Base-by-base conservation (phyloP, 768 basidiomycete species). In the Trametes elegans region DNA sequence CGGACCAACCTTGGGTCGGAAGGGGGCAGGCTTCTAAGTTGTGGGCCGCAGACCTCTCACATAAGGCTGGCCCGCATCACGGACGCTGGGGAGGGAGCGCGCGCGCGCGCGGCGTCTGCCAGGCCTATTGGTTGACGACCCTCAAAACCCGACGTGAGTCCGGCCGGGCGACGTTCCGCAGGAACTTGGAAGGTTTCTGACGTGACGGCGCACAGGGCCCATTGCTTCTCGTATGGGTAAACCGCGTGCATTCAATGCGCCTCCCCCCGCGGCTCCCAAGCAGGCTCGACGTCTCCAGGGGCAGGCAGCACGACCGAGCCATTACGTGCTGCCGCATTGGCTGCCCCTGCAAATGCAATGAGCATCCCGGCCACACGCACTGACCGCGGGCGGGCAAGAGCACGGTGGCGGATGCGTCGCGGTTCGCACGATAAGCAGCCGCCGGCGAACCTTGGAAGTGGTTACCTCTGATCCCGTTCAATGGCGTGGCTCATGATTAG, bases 141-240 rank as follows among this genome's bases (percentile, higher is more conserved):
- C 55, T 45, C 55, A 45, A 50, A 57, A 28, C 38, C 55, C 55
- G 48, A 41, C 46, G 40, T 49, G 55, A 29, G 24, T 23, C 49
- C 55, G 42, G n/a, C n/a, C n/a, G n/a, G 26, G 11, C 34, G 24
- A 23, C 11, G 41, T 57, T 57, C 55, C 42, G 40, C 43, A 13
- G 19, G 43, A n/a, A n/a, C n/a, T n/a, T n/a, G n/a, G n/a, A 45
- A 50, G 43, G 21, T 28, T 50, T 57, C 55, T 57, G 55, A 50
- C 55, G 43, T 13, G 18, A 14, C 42, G n/a, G 51, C 42, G 21
- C 43, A 38, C 18, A 24, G 13, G 52, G 24, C 14, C 41, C 16
- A 18, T 53, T 19, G 31, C 43, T 44, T 50, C 49, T 45, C 32
- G 42, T 21, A 49, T n/a, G 48, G 55, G 55, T 26, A 50, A 32